A percentile compares a stretch with the other conserved stretches of the same genome.
Evolutionary conservation across 306 rosid species (phyloP).

Genomic region (Gleditsia sinensis): DNA sequence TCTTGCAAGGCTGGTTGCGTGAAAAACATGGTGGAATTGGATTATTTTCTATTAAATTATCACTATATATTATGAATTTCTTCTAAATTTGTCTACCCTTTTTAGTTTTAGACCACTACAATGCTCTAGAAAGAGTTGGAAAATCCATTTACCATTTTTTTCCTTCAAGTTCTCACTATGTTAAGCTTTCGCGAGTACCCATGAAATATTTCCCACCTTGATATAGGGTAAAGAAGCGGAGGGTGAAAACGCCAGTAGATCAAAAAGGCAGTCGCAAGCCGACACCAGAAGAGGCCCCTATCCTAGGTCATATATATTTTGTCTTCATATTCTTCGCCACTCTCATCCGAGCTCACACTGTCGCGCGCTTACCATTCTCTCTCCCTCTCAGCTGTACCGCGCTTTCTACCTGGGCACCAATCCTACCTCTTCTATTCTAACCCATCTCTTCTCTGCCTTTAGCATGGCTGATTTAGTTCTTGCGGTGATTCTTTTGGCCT

Average conservation of each 20-base stretch:
- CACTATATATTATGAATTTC: too few species aligned
- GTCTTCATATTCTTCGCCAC: not conserved
- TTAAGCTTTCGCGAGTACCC: constrained; percentile 4
- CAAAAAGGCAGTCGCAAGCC: constrained; percentile 16
- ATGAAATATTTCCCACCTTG: not conserved
- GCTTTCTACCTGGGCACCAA: not conserved
- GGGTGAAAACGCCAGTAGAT: not conserved
- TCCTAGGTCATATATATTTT: not conserved
- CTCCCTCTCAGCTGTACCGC: too few species aligned
- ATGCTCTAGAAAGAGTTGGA: too few species aligned
- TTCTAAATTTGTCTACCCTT: too few species aligned
- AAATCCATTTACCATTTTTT: too few species aligned
- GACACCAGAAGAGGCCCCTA: not conserved
- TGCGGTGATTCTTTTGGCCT: constrained; percentile 50
- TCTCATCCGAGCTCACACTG: not conserved
- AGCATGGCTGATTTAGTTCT: constrained; percentile 48
- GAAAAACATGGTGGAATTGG: too few species aligned
- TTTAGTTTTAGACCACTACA: too few species aligned
- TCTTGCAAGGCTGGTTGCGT: too few species aligned
- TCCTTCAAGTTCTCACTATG: not conserved
- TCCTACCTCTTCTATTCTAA: constrained; percentile 13
- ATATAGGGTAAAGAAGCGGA: not conserved
- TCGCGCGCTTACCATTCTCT: constrained; percentile 12
- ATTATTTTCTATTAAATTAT: too few species aligned
- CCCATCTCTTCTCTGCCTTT: too few species aligned